phyloP scores from a whole-genome alignment of 2,329 filamentous ascomycete species.

The Penicillium hesseltinei region DNA sequence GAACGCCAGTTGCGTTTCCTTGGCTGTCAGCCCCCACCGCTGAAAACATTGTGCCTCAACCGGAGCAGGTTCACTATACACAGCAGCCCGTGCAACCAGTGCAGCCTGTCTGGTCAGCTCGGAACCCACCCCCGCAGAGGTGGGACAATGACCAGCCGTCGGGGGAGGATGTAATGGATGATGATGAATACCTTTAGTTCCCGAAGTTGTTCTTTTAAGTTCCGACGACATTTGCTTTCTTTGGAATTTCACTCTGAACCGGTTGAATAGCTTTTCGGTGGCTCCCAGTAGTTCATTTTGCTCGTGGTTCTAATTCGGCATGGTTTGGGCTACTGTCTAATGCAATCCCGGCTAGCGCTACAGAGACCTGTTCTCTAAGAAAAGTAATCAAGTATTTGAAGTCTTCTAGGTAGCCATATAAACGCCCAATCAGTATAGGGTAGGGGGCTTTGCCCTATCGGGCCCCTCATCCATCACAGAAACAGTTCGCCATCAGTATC shows the following conservation, averaged over 20 bases:
- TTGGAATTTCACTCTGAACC: background rate
- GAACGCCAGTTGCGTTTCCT: conserved; percentile 25
- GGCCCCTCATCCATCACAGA: background rate
- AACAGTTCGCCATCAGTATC: background rate
- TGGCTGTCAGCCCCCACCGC: conserved; percentile 18
- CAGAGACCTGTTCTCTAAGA: background rate
- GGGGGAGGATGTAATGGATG: conserved; percentile 27
- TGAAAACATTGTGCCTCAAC: conserved; percentile 12
- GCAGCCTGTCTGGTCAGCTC: conserved; percentile 17
- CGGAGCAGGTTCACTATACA: background rate
- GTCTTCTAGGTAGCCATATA: background rate
- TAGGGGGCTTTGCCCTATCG: too few relatives aligned
- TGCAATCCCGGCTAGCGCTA: background rate
- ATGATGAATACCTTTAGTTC: conserved; percentile 32
- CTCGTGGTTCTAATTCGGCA: background rate
- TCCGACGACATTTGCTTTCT: conserved; percentile 1
- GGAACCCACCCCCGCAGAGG: conserved; percentile 4
- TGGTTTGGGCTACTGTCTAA: background rate
- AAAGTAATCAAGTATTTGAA: background rate
- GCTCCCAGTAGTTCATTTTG: background rate
- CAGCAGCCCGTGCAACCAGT: conserved; percentile 8
- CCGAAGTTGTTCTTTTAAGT: background rate
- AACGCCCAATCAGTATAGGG: background rate
- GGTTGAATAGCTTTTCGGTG: background rate
- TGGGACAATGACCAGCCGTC: conserved; percentile 21